Evolutionary conservation across 2,329 filamentous ascomycete species (phyloP).

Genomic region (Alternaria novae-zelandiae): DNA sequence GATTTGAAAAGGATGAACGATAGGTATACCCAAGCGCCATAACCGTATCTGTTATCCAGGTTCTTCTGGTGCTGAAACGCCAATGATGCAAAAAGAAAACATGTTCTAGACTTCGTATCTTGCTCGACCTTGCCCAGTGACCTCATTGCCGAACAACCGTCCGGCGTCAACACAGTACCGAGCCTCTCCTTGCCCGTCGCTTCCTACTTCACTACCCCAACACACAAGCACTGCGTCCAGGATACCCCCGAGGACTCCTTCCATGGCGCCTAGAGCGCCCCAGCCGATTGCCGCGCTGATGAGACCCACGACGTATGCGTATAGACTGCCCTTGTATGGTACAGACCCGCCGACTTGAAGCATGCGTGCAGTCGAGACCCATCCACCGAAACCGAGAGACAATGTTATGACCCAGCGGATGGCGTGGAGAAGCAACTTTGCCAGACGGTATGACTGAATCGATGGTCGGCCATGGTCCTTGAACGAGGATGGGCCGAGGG

Average conservation of each 20-base stretch:
- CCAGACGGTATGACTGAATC: conserved; percentile 85
- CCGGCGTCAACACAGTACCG: conserved; percentile 93
- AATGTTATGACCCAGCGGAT: conserved; percentile 91
- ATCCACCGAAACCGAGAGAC: conserved; percentile 90
- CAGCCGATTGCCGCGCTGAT: conserved; percentile 95
- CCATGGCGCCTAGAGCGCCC: conserved; percentile 89
- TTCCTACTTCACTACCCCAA: conserved; percentile 80
- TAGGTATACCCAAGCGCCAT: conserved; percentile 18
- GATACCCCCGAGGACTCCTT: conserved; percentile 84
- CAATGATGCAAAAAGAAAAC: neutral
- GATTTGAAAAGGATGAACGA: neutral
- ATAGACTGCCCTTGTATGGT: conserved; percentile 75
- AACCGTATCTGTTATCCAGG: neutral
- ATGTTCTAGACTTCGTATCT: conserved; percentile 35
- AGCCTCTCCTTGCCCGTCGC: conserved; percentile 65
- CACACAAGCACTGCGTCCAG: conserved; percentile 90
- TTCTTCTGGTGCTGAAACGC: neutral
- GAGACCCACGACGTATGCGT: conserved; percentile 92
- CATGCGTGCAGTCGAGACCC: conserved; percentile 89
- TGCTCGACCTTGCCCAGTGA: conserved; percentile 27
- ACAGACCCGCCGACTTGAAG: conserved; percentile 64
- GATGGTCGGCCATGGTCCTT: conserved; percentile 53
- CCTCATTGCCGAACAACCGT: conserved; percentile 75
- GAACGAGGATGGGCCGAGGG: conserved; percentile 53
- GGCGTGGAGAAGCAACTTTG: conserved; percentile 89